Conservation (phyloP, 352 stramenopile genomes). For the Phytophthora foliorum region DNA sequence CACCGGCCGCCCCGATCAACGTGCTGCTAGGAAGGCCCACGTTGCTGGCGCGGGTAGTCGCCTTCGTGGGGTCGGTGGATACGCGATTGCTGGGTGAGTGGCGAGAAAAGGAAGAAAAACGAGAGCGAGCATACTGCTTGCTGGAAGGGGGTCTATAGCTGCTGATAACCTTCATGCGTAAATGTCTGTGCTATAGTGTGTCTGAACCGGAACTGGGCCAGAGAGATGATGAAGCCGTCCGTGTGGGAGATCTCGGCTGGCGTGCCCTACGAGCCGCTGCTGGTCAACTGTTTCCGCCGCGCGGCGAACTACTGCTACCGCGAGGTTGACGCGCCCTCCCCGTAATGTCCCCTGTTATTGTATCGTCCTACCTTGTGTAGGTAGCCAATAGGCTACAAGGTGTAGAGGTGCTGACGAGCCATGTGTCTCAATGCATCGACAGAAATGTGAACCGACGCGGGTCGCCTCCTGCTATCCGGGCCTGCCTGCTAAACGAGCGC, state of each 20-base stretch:
- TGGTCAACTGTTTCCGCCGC: constrained; percentile 86
- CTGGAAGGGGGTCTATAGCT: too few species aligned
- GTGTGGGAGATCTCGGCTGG: constrained; percentile 87
- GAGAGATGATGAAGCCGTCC: constrained; percentile 83
- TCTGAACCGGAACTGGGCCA: constrained; percentile 77
- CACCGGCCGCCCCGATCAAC: constrained; percentile 44
- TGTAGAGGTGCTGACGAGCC: constrained; percentile 20
- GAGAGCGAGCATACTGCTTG: constrained; percentile 6
- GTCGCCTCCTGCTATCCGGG: constrained; percentile 84
- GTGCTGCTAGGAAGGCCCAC: constrained; percentile 61
- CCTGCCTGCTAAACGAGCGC: constrained; percentile 83
- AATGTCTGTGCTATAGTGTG: constrained; percentile 51
- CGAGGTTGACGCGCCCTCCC: constrained; percentile 87
- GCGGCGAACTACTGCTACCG: constrained; percentile 89
- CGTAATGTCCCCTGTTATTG: constrained; percentile 54
- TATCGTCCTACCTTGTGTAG: neutral
- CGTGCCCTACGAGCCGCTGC: constrained; percentile 80
- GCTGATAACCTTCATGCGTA: neutral
- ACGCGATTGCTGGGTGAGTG: constrained; percentile 59
- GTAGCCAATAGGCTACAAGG: neutral
- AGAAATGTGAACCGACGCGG: constrained; percentile 91
- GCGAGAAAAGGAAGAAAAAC: constrained; percentile 11
- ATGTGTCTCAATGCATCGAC: too few species aligned
- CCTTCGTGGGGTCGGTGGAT: constrained; percentile 71
- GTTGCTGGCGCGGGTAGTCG: constrained; percentile 71